A percentile compares a stretch with the other conserved stretches of the same genome.
phyloP scores from a whole-genome alignment of 139 green algal genomes.

The Bryopsis sp. region DNA sequence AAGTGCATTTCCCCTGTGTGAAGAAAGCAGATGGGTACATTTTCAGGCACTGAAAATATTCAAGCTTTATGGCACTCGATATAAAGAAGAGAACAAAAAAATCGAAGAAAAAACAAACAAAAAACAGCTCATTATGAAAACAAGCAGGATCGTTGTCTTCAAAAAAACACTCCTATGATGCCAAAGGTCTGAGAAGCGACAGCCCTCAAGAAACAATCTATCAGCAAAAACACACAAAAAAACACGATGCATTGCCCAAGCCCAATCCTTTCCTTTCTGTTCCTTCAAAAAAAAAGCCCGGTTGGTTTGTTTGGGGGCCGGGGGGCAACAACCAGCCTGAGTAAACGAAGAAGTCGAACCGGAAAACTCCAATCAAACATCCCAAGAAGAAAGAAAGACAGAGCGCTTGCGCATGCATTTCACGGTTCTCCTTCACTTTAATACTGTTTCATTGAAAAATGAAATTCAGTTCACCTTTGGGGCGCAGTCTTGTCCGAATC shows the following conservation, averaged over 20 bases:
- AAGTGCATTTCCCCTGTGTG: conserved; percentile 65
- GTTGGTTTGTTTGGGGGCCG: neutral
- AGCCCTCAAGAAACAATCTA: neutral
- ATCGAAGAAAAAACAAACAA: neutral
- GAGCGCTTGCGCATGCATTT: no score
- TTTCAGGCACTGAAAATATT: neutral
- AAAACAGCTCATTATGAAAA: neutral
- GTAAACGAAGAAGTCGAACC: neutral
- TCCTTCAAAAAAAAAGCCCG: neutral
- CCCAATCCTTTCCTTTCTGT: no score
- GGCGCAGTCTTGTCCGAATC: conserved; percentile 62
- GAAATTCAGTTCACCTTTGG: conserved; percentile 38
- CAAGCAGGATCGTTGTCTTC: no score
- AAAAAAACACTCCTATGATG: neutral
- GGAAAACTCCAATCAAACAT: neutral
- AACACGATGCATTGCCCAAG: no score
- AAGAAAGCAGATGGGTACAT: neutral
- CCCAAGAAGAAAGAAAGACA: no score
- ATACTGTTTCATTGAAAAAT: neutral
- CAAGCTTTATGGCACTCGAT: no score
- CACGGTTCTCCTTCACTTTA: neutral
- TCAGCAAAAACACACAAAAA: neutral
- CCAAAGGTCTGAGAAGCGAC: neutral
- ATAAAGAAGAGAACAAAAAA: neutral
- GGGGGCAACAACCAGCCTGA: no score